Evolutionary conservation across 148 eudicot genomes (phyloP), one percentile per base, ranked within the genome.

Genomic region (Chenopodium formosanum): DNA sequence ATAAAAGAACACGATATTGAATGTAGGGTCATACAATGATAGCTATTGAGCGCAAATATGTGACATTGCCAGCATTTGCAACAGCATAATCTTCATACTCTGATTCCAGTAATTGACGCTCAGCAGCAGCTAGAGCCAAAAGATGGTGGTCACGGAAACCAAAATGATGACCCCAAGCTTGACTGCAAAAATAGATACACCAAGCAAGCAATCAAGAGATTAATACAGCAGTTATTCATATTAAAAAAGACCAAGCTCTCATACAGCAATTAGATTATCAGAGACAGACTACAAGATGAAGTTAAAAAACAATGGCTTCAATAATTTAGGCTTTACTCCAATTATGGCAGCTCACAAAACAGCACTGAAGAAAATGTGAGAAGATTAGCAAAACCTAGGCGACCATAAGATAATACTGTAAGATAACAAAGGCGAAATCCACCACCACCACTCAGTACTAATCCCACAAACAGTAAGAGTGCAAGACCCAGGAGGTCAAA

Each of bases 61-160:
- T 86, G 78, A 91, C 80, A 76, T 86, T 90, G 76, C 91, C 87
- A 83, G 81, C 87, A 82, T 84, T 89, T 74, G 91, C 88, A 69
- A 85, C 86, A 73, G 87, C 89, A 75, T 91, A 91, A 10, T 93
- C 94, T 10, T 91, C 94, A 72, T 90, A 91, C 32, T 93, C 97
- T n/a, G 92, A 89, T 84, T 91, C 89, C 87, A 90, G 84, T 27
- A 93, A 86, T 77, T 82, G 89, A 76, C 85, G 91, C 83, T 91
- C 93, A 31, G 91, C 91, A 73, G 88, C 90, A 73, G 93, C 87
- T 83, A 90, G 82, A 81, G 92, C 91, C 85, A 91, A 86, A 32
- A 91, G 87, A 48, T 86, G 88, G 83, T 87, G 88, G 80, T 91
- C 93, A 32, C 81, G 88, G 70, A 90, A 73, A 53, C 86, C 85